These are phyloP conservation scores for Aristolochia contorta DNA, from an alignment of 164 flowering plant genomes.

Conservation along the genomic window DNA sequence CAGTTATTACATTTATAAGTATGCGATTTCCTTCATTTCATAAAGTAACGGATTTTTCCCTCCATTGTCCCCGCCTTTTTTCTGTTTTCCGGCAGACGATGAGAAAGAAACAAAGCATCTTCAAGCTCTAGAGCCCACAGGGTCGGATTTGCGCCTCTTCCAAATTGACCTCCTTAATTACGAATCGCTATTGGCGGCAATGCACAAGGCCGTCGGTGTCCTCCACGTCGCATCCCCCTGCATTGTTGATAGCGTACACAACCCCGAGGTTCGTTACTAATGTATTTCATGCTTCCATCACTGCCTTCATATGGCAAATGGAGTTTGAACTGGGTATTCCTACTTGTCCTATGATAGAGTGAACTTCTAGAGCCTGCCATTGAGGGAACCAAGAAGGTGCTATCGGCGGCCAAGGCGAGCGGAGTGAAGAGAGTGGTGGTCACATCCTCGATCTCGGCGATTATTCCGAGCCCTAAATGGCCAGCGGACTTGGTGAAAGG, in stretches of 20 bases:
- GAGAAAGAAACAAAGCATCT: conserved; percentile 28
- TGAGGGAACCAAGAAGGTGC: conserved; percentile 64
- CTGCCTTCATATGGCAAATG: background rate
- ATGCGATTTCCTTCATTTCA: no score
- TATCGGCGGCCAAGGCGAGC: conserved; percentile 57
- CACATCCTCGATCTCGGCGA: conserved; percentile 74
- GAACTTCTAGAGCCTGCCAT: conserved; percentile 75
- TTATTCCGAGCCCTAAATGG: conserved; percentile 63
- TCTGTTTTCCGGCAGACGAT: no score
- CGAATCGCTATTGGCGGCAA: conserved; percentile 54
- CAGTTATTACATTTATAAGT: no score
- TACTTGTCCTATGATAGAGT: conserved; percentile 17
- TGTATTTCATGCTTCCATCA: background rate
- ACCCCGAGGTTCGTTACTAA: conserved; percentile 47
- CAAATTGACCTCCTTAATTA: conserved; percentile 75
- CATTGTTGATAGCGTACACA: conserved; percentile 52
- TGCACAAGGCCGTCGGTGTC: conserved; percentile 57
- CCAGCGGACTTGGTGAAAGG: conserved; percentile 47
- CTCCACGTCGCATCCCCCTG: conserved; percentile 93
- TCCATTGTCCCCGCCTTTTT: no score
- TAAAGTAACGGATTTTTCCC: no score
- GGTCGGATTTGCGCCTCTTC: conserved; percentile 59
- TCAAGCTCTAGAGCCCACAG: conserved; percentile 52
- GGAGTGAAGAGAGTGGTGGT: conserved; percentile 81
- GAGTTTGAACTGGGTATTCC: background rate